Evolutionary conservation across 352 stramenopile genomes (phyloP), one percentile per base, ranked within the genome.

Genomic region (Globisporangium canariense): DNA sequence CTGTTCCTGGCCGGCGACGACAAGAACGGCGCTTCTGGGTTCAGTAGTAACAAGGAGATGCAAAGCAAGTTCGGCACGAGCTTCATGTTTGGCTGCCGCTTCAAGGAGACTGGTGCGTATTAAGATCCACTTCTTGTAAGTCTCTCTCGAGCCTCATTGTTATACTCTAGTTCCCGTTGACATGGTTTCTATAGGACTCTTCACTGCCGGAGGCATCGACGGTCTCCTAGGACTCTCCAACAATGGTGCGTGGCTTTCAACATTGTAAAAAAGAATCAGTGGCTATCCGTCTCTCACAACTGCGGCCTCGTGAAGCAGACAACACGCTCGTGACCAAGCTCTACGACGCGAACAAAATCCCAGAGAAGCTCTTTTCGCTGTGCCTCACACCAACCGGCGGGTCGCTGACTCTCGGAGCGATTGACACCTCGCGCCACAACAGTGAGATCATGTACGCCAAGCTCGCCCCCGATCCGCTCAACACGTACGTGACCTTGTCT

Each of bases 191-290:
- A 13, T 30, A 72, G 75, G 73, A 6, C 60, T 91, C 22, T 91
- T 93, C 68, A 78, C 89, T 60, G 81, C 75, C 8, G 78, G 87
- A 41, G 77, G 86, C 22, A 81, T 82, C 8, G 79, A 90, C 52
- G 86, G 87, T 36, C 91, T 93, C 66, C 89, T 95, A 74, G 87
- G 87, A 7, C 63, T 95, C 14, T 77, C 83, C 8, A 90, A 90
- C 53, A 79, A 67, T 52, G 73, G 77, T 83, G 16, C 20, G 34
- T 51, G 4, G 20, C 22, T 49, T 16, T 49, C 43, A 49, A 49
- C 18, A 18, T 46, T 18, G 4, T 46, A 4, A n/a, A 8, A 41
- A 11, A 41, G 36, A 11, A 9, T 18, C 14, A 11, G 9, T 46
- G 40, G 14, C 40, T n/a, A 4, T 14, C 43, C 25, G 25, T 49